These are phyloP conservation scores for Gardenia jasminoides DNA, from an alignment of 257 asterid species.

Conservation along the genomic window DNA sequence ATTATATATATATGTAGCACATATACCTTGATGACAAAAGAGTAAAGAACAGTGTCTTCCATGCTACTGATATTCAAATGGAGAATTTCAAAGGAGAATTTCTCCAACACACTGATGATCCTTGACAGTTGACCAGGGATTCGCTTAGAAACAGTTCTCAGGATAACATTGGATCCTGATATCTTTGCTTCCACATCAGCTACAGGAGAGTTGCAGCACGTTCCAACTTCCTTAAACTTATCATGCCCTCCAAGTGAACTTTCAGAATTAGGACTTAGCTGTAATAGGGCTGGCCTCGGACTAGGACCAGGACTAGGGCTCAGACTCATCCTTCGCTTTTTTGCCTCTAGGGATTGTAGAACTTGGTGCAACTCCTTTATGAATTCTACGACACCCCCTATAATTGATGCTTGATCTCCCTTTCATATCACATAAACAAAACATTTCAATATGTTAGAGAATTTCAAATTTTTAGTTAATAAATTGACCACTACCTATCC, in stretches of 20 bases:
- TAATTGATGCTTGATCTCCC: slow-evolving; percentile 98
- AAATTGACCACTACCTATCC: background rate
- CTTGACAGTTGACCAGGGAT: slow-evolving; percentile 69
- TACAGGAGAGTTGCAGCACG: slow-evolving; percentile 75
- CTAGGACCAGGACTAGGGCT: slow-evolving; percentile 69
- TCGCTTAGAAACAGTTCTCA: slow-evolving; percentile 65
- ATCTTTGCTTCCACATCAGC: slow-evolving; percentile 90
- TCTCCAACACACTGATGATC: slow-evolving; percentile 69
- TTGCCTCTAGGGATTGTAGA: slow-evolving; percentile 69
- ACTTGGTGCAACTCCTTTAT: slow-evolving; percentile 92
- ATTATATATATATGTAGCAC: background rate
- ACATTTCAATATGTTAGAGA: background rate
- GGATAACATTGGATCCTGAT: slow-evolving; percentile 67
- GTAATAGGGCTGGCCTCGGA: slow-evolving; percentile 41
- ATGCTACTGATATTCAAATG: slow-evolving; percentile 88
- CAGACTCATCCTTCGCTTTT: slow-evolving; percentile 58
- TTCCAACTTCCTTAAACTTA: slow-evolving; percentile 66
- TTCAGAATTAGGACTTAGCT: slow-evolving; percentile 47
- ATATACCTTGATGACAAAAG: slow-evolving; percentile 82
- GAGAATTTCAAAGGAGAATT: slow-evolving; percentile 66
- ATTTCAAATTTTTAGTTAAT: background rate
- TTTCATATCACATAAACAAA: slow-evolving; percentile 12
- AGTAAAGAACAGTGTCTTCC: slow-evolving; percentile 94
- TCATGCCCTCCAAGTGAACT: slow-evolving; percentile 32
- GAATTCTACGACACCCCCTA: slow-evolving; percentile 91